Conservation (phyloP, 345 rosid genomes). For the Ceriops tagal region DNA sequence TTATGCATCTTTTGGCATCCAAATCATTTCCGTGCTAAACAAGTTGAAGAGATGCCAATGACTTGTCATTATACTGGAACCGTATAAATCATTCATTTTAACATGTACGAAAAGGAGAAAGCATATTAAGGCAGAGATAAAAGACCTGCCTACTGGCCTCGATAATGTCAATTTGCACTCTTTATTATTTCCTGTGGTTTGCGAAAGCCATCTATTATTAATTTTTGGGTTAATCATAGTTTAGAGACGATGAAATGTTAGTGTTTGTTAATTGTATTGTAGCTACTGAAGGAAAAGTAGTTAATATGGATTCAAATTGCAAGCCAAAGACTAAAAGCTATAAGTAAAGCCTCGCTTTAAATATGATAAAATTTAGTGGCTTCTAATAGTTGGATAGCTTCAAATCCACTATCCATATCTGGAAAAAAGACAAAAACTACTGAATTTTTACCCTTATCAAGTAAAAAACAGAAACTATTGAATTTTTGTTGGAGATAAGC, state of each 20-base stretch:
- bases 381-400: no score
- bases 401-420: no score
- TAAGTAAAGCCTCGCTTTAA: no score
- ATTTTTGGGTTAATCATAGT: no score
- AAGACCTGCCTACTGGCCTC: background rate
- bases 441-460: no score
- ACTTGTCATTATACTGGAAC: background rate
- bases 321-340: no score
- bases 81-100: background rate
- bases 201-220: no score
- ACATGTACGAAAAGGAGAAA: background rate
- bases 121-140: background rate
- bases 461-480: no score
- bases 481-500: no score
- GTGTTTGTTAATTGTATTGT: background rate
- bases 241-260: background rate
- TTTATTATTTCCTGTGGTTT: background rate
- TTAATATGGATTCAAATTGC: no score
- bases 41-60: background rate
- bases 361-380: no score
- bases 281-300: background rate
- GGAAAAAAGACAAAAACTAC: no score
- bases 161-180: background rate
- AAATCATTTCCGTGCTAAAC: conserved; percentile 3
- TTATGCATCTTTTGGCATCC: conserved; percentile 8